Base-by-base conservation (phyloP, 805 yeast genomes). In the Saccharomycopsis synnaedendra region DNA sequence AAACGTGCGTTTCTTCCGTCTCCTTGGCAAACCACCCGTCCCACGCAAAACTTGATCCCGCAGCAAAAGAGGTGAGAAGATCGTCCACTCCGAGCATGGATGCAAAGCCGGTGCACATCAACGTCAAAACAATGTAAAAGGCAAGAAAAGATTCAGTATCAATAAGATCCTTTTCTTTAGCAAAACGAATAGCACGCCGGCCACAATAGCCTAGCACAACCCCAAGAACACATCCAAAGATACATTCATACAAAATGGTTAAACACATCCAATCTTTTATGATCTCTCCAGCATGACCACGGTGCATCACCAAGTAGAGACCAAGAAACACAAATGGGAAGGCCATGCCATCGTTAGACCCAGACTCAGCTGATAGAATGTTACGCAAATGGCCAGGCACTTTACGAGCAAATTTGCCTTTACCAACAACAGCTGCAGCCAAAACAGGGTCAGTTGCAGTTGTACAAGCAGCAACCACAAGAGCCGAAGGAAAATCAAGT, bases 401-500 rank as follows among this genome's bases (percentile, higher is more conserved):
- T 47, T 95, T 75, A 58, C 76, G 77, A 9, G 96, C 95, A 61
- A 88, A 88, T 60, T 85, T 85, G 55, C 95, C 95, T 57, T 85
- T 88, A 62, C 96, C 95, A 7, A 88, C 96, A 37, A 88, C 95
- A 3, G 96, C 95, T 11, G 95, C 93, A 2, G 96, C 96, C 58
- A 88, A 71, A 39, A 88, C 93, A 5, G 97, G 97, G 65, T 88
- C 97, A 0, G 97, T 89, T 2, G 96, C 96, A 0, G 96, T 89
- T 42, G 88, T 80, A 61, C 96, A 87, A 1, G 95, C 96, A 33
- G 89, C 75, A 1, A 88, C 78, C 43, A 82, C 70, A 35, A 88
- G 70, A 3, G 86, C 80, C 44, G 80, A 85, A 27, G 84, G 63
- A 67, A 88, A 86, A 47, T 74, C 67, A 49, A 88, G 69, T 5